Base-by-base conservation (phyloP, 2,329 filamentous ascomycete species). In the Trichoderma koningii region DNA sequence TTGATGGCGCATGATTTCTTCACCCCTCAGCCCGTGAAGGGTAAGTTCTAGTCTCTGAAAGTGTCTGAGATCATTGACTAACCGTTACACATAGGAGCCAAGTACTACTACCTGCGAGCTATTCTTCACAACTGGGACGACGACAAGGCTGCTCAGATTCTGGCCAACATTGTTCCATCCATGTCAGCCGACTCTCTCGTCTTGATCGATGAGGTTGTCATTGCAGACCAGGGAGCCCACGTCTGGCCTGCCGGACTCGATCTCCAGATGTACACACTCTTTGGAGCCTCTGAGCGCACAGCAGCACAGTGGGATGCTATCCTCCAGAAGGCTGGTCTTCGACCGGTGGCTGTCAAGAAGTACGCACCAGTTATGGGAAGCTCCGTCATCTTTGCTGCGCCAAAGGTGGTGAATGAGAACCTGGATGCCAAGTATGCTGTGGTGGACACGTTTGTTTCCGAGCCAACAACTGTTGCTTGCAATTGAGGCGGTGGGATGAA, bases 111-210 rank as follows among this genome's bases (percentile, higher is more conserved):
- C 64, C 68, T 78, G 66, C 74, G 78, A 55, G 72, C 72, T 5
- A 71, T 79, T n/a, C 69, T 79, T 1, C 77, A 80, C 53, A 75
- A 80, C 66, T 80, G 76, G 74, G 71, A 73, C 0, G 74, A 79
- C 50, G 69, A 72, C 6, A 70, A 74, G 45, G 72, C 71, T 21
- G 67, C 69, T 17, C 23, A 70, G 14, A 71, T 79, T 21, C 71
- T 79, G 9, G 26, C 52, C 1, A 71, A 76, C 48, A 55, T 76
- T 68, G 71, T 70, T 19, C 63, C 68, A 2, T 76, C 74, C 0
- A 78, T 80, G 75, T 64, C 63, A 10, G 71, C 70, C 42, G 73
- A 73, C 5, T 76, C 75, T 55, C 73, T 70, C 1, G 74, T 75
- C 61, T 69, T 78, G 3, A 71, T 79, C 6, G 68, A 77, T 38